These are phyloP conservation scores for Verticillium tricorpus DNA, from an alignment of 2,329 filamentous ascomycete genomes.

Conservation along the genomic window DNA sequence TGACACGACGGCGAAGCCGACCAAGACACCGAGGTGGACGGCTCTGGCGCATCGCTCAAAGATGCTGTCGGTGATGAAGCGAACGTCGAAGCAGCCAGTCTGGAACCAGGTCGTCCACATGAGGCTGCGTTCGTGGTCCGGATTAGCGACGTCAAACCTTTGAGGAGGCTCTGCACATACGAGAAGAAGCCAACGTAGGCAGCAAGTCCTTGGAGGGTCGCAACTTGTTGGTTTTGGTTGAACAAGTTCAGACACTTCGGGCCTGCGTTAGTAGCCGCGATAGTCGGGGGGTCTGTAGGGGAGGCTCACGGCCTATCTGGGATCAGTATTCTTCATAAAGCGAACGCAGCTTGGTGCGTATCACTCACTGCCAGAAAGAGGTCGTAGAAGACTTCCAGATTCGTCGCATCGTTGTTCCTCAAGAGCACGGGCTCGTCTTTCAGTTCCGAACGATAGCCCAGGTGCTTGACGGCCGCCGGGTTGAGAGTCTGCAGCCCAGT, in stretches of 20 bases:
- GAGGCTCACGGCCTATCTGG: conserved; percentile 15
- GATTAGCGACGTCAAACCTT: background rate
- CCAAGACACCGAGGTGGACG: conserved; percentile 59
- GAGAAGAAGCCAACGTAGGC: conserved; percentile 31
- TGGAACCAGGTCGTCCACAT: conserved; percentile 68
- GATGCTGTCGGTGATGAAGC: conserved; percentile 59
- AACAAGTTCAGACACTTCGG: background rate
- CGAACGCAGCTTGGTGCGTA: too few relatives aligned
- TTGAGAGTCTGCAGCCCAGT: background rate
- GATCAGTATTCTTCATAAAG: background rate
- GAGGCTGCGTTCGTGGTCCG: conserved; percentile 25
- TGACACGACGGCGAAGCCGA: conserved; percentile 59
- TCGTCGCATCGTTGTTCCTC: background rate
- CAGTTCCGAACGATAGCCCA: background rate
- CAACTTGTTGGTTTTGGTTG: background rate
- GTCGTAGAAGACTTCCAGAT: conserved; percentile 33
- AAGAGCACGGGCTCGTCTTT: conserved; percentile 27
- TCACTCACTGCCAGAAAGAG: conserved; percentile 25
- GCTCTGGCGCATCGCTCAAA: conserved; percentile 56
- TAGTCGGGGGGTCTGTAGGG: background rate
- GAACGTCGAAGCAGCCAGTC: conserved; percentile 60
- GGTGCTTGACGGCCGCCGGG: background rate
- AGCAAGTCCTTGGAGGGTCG: background rate
- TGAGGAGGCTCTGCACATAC: conserved; percentile 9
- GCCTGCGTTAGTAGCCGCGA: background rate